phyloP scores from a whole-genome alignment of 2,329 filamentous ascomycete genomes.

The Pseudocercospora eumusae region DNA sequence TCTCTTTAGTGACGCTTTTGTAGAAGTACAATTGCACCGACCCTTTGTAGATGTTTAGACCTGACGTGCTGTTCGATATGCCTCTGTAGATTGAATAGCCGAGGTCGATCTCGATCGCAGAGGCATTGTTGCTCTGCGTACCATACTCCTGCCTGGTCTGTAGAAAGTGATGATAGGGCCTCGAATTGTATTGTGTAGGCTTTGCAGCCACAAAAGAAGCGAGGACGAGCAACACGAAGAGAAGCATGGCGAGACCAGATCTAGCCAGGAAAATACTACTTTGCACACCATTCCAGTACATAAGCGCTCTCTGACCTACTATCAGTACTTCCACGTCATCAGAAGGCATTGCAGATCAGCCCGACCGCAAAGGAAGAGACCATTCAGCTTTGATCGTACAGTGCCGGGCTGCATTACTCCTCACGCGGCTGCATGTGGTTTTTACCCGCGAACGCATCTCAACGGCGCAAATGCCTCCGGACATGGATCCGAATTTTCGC shows the following conservation, averaged over 20 bases:
- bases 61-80: constrained; percentile 21
- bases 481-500: no score
- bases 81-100: constrained; percentile 34
- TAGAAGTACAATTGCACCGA: not conserved
- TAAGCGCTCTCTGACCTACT: not conserved
- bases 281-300: not conserved
- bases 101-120: constrained; percentile 28
- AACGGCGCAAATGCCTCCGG: no score
- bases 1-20: not conserved
- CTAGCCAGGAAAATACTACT: not conserved
- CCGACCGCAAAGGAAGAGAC: not conserved
- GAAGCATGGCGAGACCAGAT: not conserved
- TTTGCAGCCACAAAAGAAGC: constrained; percentile 17
- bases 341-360: not conserved
- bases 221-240: not conserved
- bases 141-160: constrained; percentile 19
- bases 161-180: constrained; percentile 18
- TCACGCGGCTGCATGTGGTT: not conserved
- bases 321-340: not conserved
- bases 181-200: constrained; percentile 20
- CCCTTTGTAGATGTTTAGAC: constrained; percentile 30
- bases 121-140: constrained; percentile 12
- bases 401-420: not conserved
- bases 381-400: not conserved
- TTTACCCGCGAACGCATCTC: not conserved